A percentile compares a stretch with the other conserved stretches of the same genome.
Conservation (phyloP, 1,284 basidiomycete genomes). For the Rhodotorula sp. region DNA sequence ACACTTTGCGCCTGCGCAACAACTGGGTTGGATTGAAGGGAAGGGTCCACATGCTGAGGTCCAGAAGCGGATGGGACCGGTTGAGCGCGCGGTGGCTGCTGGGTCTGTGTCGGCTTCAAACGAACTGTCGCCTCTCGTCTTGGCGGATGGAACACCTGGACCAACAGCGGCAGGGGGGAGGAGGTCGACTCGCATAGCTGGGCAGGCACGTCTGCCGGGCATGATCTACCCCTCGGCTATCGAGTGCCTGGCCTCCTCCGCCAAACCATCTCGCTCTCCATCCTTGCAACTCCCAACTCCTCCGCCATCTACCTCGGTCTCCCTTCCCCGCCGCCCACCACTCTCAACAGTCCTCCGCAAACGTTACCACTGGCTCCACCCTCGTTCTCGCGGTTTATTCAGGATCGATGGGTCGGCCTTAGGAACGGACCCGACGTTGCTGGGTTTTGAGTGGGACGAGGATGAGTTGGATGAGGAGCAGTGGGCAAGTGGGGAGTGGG, state of each 20-base stretch:
- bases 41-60: not conserved
- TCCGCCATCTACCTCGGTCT: not conserved
- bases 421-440: not conserved
- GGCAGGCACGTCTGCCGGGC: not conserved
- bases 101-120: not conserved
- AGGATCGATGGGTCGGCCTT: not conserved
- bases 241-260: not conserved
- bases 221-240: not conserved
- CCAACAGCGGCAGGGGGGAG: not conserved
- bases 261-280: not conserved
- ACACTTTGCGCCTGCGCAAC: not conserved
- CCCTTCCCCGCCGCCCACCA: not conserved
- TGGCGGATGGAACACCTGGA: not conserved
- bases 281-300: not conserved
- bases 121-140: not conserved
- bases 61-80: too few species aligned
- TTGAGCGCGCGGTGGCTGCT: not conserved
- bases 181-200: not conserved
- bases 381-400: not conserved
- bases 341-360: not conserved
- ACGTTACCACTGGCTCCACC: not conserved
- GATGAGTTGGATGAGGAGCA: not conserved
- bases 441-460: conserved; percentile 8
- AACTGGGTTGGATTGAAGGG: not conserved
- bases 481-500: not conserved